Evolutionary conservation across 345 rosid genomes (phyloP).

Genomic region (Populus ilicifolia): DNA sequence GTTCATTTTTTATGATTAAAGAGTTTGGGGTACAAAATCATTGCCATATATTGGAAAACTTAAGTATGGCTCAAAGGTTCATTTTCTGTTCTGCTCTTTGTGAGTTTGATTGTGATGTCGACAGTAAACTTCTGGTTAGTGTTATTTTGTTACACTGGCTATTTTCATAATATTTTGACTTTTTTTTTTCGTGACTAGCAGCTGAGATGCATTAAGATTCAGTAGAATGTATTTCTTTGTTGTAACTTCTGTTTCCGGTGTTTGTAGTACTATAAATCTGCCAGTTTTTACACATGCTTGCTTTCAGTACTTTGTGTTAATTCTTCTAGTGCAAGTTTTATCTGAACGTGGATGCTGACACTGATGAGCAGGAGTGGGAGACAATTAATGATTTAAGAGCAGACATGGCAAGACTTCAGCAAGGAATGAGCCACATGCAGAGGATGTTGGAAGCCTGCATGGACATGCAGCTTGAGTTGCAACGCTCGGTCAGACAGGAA

Average conservation of each 20-base stretch:
- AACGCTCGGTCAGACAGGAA: constrained; percentile 97
- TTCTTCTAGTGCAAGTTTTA: constrained; percentile 6
- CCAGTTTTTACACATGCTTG: not conserved
- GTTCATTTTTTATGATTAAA: not conserved
- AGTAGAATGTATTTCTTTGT: not conserved
- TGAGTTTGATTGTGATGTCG: not conserved
- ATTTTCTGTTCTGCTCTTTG: not conserved
- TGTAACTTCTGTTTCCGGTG: not conserved
- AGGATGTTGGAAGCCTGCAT: constrained; percentile 96
- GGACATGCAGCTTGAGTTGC: constrained; percentile 99
- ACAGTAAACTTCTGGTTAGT: not conserved
- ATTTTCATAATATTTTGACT: not conserved
- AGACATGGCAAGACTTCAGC: constrained; percentile 92
- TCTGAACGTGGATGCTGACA: constrained; percentile 10
- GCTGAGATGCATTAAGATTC: not conserved
- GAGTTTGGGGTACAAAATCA: not conserved
- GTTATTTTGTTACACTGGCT: too few species aligned
- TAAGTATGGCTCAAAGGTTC: not conserved
- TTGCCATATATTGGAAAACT: not conserved
- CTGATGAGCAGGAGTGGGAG: constrained; percentile 82
- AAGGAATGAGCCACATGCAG: constrained; percentile 99
- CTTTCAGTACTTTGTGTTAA: not conserved
- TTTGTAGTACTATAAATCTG: not conserved
- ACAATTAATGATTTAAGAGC: constrained; percentile 85
- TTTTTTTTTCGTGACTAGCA: too few species aligned